These are phyloP conservation scores for Filobasidium floriforme DNA, from an alignment of 768 basidiomycete species.

Conservation along the genomic window DNA sequence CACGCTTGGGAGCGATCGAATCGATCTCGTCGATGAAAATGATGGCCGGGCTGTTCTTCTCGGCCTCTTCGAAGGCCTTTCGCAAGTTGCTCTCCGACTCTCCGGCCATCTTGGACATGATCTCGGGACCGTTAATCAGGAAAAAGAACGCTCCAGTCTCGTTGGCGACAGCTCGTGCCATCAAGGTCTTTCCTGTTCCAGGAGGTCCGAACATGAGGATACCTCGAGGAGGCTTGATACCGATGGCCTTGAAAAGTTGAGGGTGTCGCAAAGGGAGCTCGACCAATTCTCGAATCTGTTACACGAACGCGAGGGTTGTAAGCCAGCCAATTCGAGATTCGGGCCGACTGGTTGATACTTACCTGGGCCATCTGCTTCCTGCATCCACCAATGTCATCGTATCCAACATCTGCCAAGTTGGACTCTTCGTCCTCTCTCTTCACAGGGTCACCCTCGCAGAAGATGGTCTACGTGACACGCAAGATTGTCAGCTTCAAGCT, in stretches of 20 bases:
- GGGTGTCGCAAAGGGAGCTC: slow-evolving; percentile 97
- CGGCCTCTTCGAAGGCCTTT: slow-evolving; percentile 98
- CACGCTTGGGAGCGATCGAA: slow-evolving; percentile 98
- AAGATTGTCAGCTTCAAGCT: background rate
- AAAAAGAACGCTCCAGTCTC: slow-evolving; percentile 99
- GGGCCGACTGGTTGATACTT: slow-evolving; percentile 9
- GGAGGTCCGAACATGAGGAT: slow-evolving; percentile 98
- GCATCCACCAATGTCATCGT: slow-evolving; percentile 98
- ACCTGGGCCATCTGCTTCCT: slow-evolving; percentile 96
- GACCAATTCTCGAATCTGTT: slow-evolving; percentile 85
- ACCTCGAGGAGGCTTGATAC: slow-evolving; percentile 99
- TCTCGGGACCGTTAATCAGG: slow-evolving; percentile 98
- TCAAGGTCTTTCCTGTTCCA: slow-evolving; percentile 98
- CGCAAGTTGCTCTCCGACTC: slow-evolving; percentile 94
- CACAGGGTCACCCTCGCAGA: slow-evolving; percentile 88
- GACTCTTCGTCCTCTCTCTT: slow-evolving; percentile 98
- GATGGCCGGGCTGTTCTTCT: slow-evolving; percentile 98
- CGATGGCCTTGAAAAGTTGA: slow-evolving; percentile 98
- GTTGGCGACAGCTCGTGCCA: slow-evolving; percentile 98
- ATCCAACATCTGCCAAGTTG: slow-evolving; percentile 92
- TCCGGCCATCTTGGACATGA: slow-evolving; percentile 99
- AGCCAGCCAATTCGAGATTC: background rate
- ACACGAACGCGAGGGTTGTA: background rate
- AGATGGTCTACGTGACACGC: slow-evolving; percentile 27
- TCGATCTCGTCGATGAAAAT: slow-evolving; percentile 99